Percentiles rank a stretch among this genome's conserved stretches.
These are phyloP conservation scores for Rhododendron griersonianum DNA, from an alignment of 148 eudicot species.

Conservation along the genomic window DNA sequence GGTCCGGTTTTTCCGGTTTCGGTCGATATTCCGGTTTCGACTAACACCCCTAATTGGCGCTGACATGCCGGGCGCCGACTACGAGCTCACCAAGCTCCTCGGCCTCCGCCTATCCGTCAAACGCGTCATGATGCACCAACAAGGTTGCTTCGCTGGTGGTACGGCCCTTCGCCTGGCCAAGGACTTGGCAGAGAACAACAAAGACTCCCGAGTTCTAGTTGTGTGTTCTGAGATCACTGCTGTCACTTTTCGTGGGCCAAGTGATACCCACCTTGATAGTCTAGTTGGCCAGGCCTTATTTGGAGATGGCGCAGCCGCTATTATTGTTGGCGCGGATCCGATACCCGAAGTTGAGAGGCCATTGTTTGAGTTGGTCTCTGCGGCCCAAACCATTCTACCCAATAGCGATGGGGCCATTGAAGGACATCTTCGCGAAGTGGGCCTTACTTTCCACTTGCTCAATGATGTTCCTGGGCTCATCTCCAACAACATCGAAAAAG, in stretches of 20 bases:
- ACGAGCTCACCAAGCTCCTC: too few relatives aligned
- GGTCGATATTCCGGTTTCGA: too few relatives aligned
- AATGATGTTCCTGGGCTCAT: constrained; percentile 41
- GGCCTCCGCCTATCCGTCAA: too few relatives aligned
- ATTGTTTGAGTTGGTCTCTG: constrained; percentile 30
- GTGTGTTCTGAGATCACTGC: constrained; percentile 9
- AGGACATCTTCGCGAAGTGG: constrained; percentile 35
- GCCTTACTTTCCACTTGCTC: constrained; percentile 29
- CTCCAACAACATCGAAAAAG: constrained; percentile 32
- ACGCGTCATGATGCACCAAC: constrained; percentile 16
- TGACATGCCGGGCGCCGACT: too few relatives aligned
- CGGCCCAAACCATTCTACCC: constrained; percentile 35
- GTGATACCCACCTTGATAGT: constrained; percentile 29
- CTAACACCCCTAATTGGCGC: too few relatives aligned
- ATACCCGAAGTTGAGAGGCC: constrained; percentile 28
- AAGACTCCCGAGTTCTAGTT: constrained; percentile 31
- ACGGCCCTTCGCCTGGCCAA: constrained; percentile 37
- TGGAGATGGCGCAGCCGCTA: constrained; percentile 32
- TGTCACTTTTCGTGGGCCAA: constrained; percentile 33
- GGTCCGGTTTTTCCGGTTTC: too few relatives aligned
- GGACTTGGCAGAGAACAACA: constrained; percentile 40
- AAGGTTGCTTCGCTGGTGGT: constrained; percentile 44
- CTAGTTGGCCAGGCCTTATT: constrained; percentile 36
- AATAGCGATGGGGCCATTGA: constrained; percentile 34
- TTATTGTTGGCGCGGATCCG: constrained; percentile 31